These are phyloP conservation scores for Microbotryum silenes-acaulis DNA, from an alignment of 1,284 basidiomycete species.

Conservation along the genomic window DNA sequence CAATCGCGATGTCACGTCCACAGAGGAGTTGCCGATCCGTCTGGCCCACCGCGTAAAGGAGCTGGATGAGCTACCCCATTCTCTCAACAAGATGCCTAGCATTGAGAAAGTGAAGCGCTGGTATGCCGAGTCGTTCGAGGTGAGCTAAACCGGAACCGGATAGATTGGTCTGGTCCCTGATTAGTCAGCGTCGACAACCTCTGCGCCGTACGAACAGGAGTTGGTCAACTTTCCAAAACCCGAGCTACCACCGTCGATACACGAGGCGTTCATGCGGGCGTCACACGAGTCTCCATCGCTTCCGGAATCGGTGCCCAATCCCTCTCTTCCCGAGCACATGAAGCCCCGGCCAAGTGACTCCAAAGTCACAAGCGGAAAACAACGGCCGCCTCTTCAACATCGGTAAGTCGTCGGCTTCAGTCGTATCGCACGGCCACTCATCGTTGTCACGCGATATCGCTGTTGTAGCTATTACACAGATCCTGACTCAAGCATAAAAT, in stretches of 20 bases:
- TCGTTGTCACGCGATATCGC: neutral
- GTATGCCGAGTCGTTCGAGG: slow-evolving; percentile 98
- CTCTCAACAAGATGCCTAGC: slow-evolving; percentile 81
- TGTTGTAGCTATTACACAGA: slow-evolving; percentile 68
- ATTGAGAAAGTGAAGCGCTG: slow-evolving; percentile 95
- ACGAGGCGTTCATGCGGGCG: slow-evolving; percentile 51
- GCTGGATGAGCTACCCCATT: slow-evolving; percentile 87
- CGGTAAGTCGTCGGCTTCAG: slow-evolving; percentile 10
- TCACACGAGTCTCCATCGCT: slow-evolving; percentile 27
- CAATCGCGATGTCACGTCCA: no score
- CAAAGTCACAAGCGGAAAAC: slow-evolving; percentile 17
- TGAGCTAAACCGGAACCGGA: slow-evolving; percentile 42
- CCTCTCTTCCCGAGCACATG: slow-evolving; percentile 48
- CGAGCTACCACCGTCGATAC: slow-evolving; percentile 58
- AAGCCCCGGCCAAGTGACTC: slow-evolving; percentile 25
- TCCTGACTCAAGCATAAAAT: slow-evolving; percentile 57
- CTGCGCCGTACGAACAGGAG: slow-evolving; percentile 52
- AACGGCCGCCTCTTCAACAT: slow-evolving; percentile 20
- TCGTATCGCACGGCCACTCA: neutral
- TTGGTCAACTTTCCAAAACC: slow-evolving; percentile 74
- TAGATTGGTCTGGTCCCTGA: neutral
- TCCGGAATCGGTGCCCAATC: slow-evolving; percentile 58
- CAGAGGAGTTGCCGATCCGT: slow-evolving; percentile 86
- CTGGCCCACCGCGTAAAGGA: slow-evolving; percentile 95
- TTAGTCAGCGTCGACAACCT: no score